These are phyloP conservation scores for Aureobasidium sp. DNA, from an alignment of 2,329 filamentous ascomycete species.

Conservation along the genomic window DNA sequence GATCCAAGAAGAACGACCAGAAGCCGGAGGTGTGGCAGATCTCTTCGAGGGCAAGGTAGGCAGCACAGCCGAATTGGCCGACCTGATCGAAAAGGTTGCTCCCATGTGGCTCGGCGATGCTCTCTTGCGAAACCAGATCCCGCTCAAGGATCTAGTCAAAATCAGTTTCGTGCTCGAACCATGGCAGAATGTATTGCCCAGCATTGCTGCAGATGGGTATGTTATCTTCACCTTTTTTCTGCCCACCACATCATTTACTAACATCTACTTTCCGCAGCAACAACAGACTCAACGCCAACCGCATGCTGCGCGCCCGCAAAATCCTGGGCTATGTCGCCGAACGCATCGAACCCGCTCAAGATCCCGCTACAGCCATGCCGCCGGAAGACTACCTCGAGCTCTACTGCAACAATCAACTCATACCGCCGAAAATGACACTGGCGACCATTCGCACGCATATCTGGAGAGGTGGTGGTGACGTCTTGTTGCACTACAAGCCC, in stretches of 20 bases:
- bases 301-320: conserved; percentile 93
- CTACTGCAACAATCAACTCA: conserved; percentile 59
- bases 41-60: conserved; percentile 84
- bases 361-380: conserved; percentile 41
- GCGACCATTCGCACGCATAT: conserved; percentile 84
- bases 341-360: conserved; percentile 64
- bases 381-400: conserved; percentile 92
- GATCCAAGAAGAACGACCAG: conserved; percentile 56
- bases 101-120: conserved; percentile 91
- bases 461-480: conserved; percentile 92
- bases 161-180: conserved; percentile 90
- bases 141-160: conserved; percentile 86
- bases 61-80: conserved; percentile 64
- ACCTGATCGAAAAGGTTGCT: conserved; percentile 74
- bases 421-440: conserved; percentile 82
- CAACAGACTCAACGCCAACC: conserved; percentile 87
- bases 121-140: conserved; percentile 69
- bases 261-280: conserved; percentile 42
- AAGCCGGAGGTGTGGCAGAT: conserved; percentile 62
- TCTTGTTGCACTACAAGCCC: conserved; percentile 80
- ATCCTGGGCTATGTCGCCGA: conserved; percentile 88
- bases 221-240: conserved; percentile 20
- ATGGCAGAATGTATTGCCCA: conserved; percentile 56
- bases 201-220: conserved; percentile 64
- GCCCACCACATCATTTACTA: conserved; percentile 9